Base-by-base conservation (phyloP, 352 stramenopile genomes). In the Globisporangium spinosum region DNA sequence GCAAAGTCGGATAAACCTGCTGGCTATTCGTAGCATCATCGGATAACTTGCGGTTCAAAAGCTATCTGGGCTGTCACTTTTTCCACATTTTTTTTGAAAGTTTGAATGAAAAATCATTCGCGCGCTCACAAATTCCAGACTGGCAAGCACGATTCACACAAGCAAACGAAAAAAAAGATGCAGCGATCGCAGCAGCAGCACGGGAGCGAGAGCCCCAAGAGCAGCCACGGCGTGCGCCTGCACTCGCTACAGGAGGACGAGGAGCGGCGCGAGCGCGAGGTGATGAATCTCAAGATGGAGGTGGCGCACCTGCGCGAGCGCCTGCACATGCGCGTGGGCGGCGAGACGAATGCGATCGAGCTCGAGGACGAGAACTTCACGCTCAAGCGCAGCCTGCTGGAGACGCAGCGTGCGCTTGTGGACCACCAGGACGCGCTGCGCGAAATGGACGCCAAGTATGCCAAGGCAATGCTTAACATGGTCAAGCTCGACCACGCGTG, bases 221-320 rank as follows among this genome's bases (percentile, higher is more conserved):
- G 51, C 35, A 40, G 27, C 47, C 32, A 29, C 62, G 66, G 49
- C 68, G 73, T 75, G 66, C 70, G 77, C 23, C 74, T 92, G 65
- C 69, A 80, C 58, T 79, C 79, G 49, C 68, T 82, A 71, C 75
- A 82, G 54, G 72, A 78, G 60, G 76, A 83, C 64, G 73, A 81
- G 27, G 80, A 87, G 64, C 73, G 72, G 32, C 72, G 70, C 55
- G 87, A 90, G 63, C 82, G 87, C 55, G 80, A 93, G 66, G 54
- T 87, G 32, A 90, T 95, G 82, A 89, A 92, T 76, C 78, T 93
- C 53, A 95, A 95, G 74, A 93, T 95, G 67, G 85, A 95, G 76
- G 73, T 88, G 45, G 78, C 87, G 53, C 84, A 94, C 65, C 65
- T 95, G 63, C 82, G 85, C 29, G 74, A 78, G 64, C 81, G 87